These are phyloP conservation scores for Scenedesmus sp. DNA, from an alignment of 163 green algal species.

Conservation along the genomic window DNA sequence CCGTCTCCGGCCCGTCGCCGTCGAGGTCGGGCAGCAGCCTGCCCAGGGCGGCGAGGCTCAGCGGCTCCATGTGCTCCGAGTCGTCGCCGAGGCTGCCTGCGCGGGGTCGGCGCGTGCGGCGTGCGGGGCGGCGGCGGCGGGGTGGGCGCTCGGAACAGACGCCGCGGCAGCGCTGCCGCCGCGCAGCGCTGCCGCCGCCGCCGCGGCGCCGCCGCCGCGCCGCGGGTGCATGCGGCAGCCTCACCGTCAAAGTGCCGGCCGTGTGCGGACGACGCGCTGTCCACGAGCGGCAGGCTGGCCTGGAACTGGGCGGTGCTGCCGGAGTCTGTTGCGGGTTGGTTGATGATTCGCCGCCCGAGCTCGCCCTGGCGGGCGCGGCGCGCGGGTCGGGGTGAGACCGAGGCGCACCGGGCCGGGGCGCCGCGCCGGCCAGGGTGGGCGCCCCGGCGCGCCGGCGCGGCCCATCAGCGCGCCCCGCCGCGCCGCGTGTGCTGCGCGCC, in stretches of 20 bases:
- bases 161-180: background rate
- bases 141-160: background rate
- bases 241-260: slow-evolving; percentile 27
- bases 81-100: slow-evolving; percentile 12
- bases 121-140: no score
- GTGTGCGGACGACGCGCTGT: slow-evolving; percentile 39
- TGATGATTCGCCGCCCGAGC: no score
- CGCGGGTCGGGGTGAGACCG: no score
- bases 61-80: slow-evolving; percentile 21
- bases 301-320: slow-evolving; percentile 26
- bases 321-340: slow-evolving; percentile 16
- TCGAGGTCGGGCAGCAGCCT: slow-evolving; percentile 45
- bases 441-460: no score
- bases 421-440: no score
- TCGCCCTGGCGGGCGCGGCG: background rate
- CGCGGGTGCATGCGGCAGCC: background rate
- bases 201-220: background rate
- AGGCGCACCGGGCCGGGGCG: no score
- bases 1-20: slow-evolving; percentile 4
- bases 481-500: no score
- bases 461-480: no score
- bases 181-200: background rate
- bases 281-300: slow-evolving; percentile 29
- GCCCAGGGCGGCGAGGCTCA: slow-evolving; percentile 35
- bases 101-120: no score